A percentile compares a stretch with the other conserved stretches of the same genome.
Evolutionary conservation across 768 basidiomycete species (phyloP).

Genomic region (Tricholoma sp.): DNA sequence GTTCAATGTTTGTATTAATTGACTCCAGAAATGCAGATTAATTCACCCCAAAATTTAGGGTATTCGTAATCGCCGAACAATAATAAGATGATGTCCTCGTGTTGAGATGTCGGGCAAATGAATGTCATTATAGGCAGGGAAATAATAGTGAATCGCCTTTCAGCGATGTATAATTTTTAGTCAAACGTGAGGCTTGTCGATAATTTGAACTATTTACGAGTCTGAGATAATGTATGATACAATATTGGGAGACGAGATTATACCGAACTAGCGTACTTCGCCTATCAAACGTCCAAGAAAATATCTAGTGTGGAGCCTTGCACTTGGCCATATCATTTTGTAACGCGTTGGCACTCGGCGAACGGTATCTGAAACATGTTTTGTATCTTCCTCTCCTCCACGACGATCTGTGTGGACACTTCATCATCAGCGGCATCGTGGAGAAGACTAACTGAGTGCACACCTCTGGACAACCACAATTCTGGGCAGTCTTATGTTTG

Average conservation of each 20-base stretch:
- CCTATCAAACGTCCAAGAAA: conserved; percentile 3
- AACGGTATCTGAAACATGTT: conserved; percentile 43
- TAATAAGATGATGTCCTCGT: neutral
- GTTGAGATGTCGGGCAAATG: neutral
- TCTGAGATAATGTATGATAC: neutral
- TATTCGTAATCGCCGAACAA: neutral
- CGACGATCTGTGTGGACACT: conserved; percentile 28
- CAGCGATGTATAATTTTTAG: neutral
- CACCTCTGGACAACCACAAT: conserved; percentile 40
- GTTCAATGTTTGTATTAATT: neutral
- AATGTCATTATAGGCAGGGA: neutral
- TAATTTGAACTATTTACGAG: too few species aligned
- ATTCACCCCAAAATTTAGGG: too few species aligned
- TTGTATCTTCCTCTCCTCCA: conserved; percentile 38
- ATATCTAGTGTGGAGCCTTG: neutral
- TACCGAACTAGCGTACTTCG: conserved; percentile 6
- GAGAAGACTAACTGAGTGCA: neutral
- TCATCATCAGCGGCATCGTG: neutral
- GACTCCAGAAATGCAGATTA: too few species aligned
- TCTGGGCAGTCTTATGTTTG: conserved; percentile 38
- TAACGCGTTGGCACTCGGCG: conserved; percentile 33
- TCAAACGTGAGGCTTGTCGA: neutral
- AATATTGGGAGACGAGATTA: conserved; percentile 8
- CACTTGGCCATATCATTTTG: conserved; percentile 22
- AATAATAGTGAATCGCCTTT: neutral